phyloP scores from a whole-genome alignment of 2,329 filamentous ascomycete genomes.

The Aspergillus tamarii region DNA sequence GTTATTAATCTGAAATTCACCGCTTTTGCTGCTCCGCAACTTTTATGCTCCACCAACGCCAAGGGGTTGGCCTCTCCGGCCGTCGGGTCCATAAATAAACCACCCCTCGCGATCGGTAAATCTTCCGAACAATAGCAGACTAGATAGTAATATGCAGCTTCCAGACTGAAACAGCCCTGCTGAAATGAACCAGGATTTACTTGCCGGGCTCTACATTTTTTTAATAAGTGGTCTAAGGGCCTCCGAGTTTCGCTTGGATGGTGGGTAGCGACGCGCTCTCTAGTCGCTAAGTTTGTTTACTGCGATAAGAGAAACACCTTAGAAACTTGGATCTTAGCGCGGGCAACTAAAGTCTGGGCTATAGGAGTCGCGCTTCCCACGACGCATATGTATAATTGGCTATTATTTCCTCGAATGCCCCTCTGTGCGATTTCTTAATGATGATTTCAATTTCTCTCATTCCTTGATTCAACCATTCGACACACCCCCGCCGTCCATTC shows the following conservation, averaged over 20 bases:
- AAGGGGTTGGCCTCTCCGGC: neutral
- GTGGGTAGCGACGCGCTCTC: neutral
- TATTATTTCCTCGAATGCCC: neutral
- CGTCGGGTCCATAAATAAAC: constrained; percentile 4
- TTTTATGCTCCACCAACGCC: constrained; percentile 2
- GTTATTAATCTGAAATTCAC: constrained; percentile 5
- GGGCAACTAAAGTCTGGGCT: neutral
- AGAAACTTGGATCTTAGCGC: neutral
- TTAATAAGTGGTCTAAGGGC: neutral
- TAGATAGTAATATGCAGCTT: neutral
- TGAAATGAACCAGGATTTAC: neutral
- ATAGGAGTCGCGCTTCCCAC: constrained; percentile 1
- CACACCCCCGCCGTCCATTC: neutral
- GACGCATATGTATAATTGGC: constrained; percentile 2
- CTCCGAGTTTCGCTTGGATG: neutral
- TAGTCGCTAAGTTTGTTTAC: constrained; percentile 1
- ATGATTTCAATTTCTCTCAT: neutral
- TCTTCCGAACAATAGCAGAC: neutral
- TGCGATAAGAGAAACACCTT: neutral
- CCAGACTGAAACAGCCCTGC: neutral
- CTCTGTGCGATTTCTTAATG: neutral
- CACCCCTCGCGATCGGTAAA: neutral
- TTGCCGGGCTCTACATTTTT: neutral
- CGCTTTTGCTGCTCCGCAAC: constrained; percentile 16
- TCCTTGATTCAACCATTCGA: neutral